Evolutionary conservation across 805 yeast species (phyloP).

Genomic region (Saccharomyces jurei): DNA sequence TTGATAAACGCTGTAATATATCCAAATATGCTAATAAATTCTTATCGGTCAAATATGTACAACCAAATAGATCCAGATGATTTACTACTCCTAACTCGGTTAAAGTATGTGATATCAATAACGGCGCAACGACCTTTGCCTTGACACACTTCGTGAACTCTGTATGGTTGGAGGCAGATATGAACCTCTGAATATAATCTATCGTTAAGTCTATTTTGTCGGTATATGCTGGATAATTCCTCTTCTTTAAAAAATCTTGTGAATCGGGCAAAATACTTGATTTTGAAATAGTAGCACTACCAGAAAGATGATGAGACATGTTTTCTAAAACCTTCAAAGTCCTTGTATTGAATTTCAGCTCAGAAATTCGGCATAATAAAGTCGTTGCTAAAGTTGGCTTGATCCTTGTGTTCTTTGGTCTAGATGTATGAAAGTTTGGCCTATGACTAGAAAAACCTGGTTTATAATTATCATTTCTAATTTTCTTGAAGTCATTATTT

Average conservation of each 20-base stretch:
- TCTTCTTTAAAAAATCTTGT: slow-evolving; percentile 12
- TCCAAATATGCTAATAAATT: slow-evolving; percentile 33
- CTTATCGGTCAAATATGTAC: slow-evolving; percentile 34
- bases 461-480: slow-evolving; percentile 19
- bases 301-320: slow-evolving; percentile 11
- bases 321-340: slow-evolving; percentile 25
- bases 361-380: slow-evolving; percentile 22
- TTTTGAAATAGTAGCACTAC: slow-evolving; percentile 4
- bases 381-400: slow-evolving; percentile 11
- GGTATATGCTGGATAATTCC: slow-evolving; percentile 5
- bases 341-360: slow-evolving; percentile 25
- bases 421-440: slow-evolving; percentile 27
- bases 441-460: slow-evolving; percentile 29
- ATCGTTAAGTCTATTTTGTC: slow-evolving; percentile 32
- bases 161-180: slow-evolving; percentile 41
- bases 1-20: slow-evolving; percentile 32
- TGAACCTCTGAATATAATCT: slow-evolving; percentile 35
- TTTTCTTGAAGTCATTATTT: slow-evolving; percentile 18
- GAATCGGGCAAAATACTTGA: slow-evolving; percentile 13
- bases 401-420: slow-evolving; percentile 18
- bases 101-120: slow-evolving; percentile 29
- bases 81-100: slow-evolving; percentile 35
- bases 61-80: slow-evolving; percentile 38
- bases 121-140: slow-evolving; percentile 15
- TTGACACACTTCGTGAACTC: slow-evolving; percentile 33